Percentiles rank a stretch among this genome's conserved stretches.
Conservation (phyloP, 805 yeast genomes). For the Pachysolen tannophilus region DNA sequence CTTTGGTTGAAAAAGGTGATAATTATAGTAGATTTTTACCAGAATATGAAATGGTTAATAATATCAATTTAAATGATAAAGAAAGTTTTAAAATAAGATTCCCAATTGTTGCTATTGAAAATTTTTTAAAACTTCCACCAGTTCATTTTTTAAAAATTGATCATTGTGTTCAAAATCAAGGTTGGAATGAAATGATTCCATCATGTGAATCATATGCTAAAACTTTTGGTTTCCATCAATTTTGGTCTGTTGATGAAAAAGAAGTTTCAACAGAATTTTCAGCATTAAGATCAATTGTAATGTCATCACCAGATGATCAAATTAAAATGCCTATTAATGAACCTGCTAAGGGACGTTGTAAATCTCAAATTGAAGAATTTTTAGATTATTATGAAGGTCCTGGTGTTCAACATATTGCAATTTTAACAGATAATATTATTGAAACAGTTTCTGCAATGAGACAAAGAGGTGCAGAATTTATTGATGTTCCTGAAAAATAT, state of each 20-base stretch:
- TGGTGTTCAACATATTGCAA: constrained; percentile 80
- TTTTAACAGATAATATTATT: constrained; percentile 55
- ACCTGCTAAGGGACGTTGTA: constrained; percentile 61
- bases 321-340: constrained; percentile 82
- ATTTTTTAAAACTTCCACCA: constrained; percentile 19
- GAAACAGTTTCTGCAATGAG: constrained; percentile 44
- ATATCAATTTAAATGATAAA: background rate
- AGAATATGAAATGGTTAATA: constrained; percentile 22
- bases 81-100: constrained; percentile 8
- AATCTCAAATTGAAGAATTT: constrained; percentile 79
- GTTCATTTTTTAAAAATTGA: constrained; percentile 44
- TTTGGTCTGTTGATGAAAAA: constrained; percentile 79
- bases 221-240: constrained; percentile 66
- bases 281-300: constrained; percentile 66
- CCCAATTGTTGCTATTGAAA: constrained; percentile 5
- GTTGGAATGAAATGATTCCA: constrained; percentile 55
- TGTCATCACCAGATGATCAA: constrained; percentile 58
- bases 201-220: constrained; percentile 54
- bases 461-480: constrained; percentile 64
- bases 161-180: constrained; percentile 76
- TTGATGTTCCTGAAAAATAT: constrained; percentile 48
- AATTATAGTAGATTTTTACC: constrained; percentile 45
- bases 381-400: constrained; percentile 69
- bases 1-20: constrained; percentile 43
- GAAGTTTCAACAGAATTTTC: constrained; percentile 65